Evolutionary conservation across 345 rosid species (phyloP).

Genomic region (Salix caprea): DNA sequence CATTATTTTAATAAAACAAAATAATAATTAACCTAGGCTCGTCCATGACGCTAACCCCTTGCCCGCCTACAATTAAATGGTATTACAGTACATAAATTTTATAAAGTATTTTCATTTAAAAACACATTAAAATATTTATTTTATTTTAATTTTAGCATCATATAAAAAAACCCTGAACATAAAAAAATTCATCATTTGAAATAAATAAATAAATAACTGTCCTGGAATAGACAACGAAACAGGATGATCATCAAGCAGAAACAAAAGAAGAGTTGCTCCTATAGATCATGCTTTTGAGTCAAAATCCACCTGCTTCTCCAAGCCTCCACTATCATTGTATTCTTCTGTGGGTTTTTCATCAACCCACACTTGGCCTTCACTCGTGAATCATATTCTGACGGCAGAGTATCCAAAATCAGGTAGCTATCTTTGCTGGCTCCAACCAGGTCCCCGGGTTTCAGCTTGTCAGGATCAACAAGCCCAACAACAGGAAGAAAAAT

Average conservation of each 20-base stretch:
- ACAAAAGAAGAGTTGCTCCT: background rate
- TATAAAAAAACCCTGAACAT: too few species aligned
- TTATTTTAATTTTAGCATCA: too few species aligned
- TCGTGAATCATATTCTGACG: slow-evolving; percentile 94
- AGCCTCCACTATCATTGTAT: slow-evolving; percentile 94
- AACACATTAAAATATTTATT: too few species aligned
- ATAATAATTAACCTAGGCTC: too few species aligned
- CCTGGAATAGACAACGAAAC: slow-evolving; percentile 41
- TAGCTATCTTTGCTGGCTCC: slow-evolving; percentile 97
- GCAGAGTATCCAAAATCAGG: slow-evolving; percentile 87
- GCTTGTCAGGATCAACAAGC: slow-evolving; percentile 90
- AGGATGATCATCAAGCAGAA: background rate
- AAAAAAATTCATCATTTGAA: too few species aligned
- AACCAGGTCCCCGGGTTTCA: slow-evolving; percentile 98
- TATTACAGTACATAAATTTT: too few species aligned
- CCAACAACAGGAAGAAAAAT: slow-evolving; percentile 97
- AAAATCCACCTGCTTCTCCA: slow-evolving; percentile 81
- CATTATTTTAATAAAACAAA: too few species aligned
- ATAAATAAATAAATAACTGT: too few species aligned
- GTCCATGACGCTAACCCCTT: too few species aligned
- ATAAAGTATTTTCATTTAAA: too few species aligned
- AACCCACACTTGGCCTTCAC: slow-evolving; percentile 99
- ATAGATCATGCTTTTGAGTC: background rate
- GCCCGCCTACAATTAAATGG: too few species aligned
- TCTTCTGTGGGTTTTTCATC: slow-evolving; percentile 99